These are phyloP conservation scores for Coriaria nepalensis DNA, from an alignment of 306 rosid genomes.

Conservation along the genomic window DNA sequence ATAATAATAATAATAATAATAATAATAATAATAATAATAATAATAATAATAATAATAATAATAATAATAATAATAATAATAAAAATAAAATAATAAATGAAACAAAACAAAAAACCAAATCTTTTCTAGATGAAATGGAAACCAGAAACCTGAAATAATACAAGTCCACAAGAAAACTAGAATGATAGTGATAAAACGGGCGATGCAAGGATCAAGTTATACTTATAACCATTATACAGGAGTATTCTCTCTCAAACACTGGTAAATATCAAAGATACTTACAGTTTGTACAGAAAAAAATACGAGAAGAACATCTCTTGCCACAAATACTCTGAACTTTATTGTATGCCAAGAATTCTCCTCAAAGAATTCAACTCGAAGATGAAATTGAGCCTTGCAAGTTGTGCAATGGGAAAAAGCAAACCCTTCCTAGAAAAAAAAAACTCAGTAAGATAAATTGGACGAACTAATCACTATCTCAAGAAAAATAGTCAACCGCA, in stretches of 20 bases:
- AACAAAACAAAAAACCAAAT: too few species aligned
- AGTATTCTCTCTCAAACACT: background rate
- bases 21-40: too few species aligned
- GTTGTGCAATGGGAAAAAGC: constrained; percentile 99
- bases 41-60: too few species aligned
- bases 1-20: too few species aligned
- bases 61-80: too few species aligned
- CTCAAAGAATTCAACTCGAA: constrained; percentile 60
- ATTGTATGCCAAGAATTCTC: constrained; percentile 82
- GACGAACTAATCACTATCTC: background rate
- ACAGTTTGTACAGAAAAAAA: constrained; percentile 94
- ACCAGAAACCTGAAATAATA: too few species aligned
- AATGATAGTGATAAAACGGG: too few species aligned
- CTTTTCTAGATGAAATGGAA: too few species aligned
- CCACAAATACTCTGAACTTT: constrained; percentile 84
- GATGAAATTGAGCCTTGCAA: constrained; percentile 96
- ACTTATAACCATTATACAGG: too few species aligned
- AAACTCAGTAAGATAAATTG: background rate
- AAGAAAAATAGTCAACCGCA: constrained; percentile 1
- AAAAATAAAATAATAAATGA: too few species aligned
- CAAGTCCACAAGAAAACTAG: too few species aligned
- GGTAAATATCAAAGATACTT: constrained; percentile 22
- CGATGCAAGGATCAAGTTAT: too few species aligned
- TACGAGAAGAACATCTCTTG: constrained; percentile 95
- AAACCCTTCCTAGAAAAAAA: constrained; percentile 68